Percentiles rank a stretch among this genome's conserved stretches.
These are phyloP conservation scores for grape (Vitis vinifera) DNA, from an alignment of 164 flowering plant species.

Conservation along the genomic window ASM3070453v1 NC_081808.1:22046001-22046500, in stretches of 20 bases:
- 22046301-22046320: slow-evolving; percentile 70
- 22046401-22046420: not conserved
- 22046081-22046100: slow-evolving; percentile 87
- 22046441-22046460: slow-evolving; percentile 73
- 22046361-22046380: not conserved
- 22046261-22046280: slow-evolving; percentile 77
- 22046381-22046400: not conserved
- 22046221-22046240: slow-evolving; percentile 2
- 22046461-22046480: slow-evolving; percentile 71
- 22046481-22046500: slow-evolving; percentile 76
- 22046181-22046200: too few species aligned
- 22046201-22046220: not conserved
- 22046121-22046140: not conserved
- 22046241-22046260: slow-evolving; percentile 69
- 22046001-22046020: slow-evolving; percentile 94
- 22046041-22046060: slow-evolving; percentile 98
- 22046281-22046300: slow-evolving; percentile 84
- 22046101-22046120: not conserved
- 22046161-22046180: not conserved
- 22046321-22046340: slow-evolving; percentile 86
- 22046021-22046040: slow-evolving; percentile 96
- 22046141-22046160: not conserved
- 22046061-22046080: slow-evolving; percentile 94
- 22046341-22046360: slow-evolving; percentile 60
- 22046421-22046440: slow-evolving; percentile 18